These are phyloP conservation scores for Galerina sulciceps DNA, from an alignment of 768 basidiomycete genomes.

Conservation along the genomic window DNA sequence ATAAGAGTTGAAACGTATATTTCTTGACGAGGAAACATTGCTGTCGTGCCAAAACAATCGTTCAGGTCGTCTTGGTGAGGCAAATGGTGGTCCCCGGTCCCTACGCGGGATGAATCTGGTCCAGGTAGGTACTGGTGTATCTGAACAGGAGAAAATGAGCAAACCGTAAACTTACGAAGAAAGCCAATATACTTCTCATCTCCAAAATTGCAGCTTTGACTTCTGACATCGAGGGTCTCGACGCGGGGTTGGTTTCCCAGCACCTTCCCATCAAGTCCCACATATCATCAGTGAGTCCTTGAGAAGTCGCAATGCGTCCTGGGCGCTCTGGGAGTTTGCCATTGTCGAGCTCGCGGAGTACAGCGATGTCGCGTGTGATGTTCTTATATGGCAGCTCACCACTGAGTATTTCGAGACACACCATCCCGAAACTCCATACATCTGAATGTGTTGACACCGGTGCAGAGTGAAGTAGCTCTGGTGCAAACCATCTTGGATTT, in stretches of 20 bases:
- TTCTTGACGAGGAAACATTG: conserved; percentile 15
- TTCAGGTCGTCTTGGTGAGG: too few relatives aligned
- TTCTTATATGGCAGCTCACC: conserved; percentile 42
- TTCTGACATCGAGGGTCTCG: conserved; percentile 41
- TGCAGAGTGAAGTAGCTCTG: conserved; percentile 40
- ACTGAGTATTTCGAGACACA: conserved; percentile 51
- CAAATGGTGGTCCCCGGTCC: too few relatives aligned
- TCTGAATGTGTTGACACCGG: conserved; percentile 41
- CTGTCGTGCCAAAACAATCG: conserved; percentile 4
- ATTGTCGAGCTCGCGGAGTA: conserved; percentile 38
- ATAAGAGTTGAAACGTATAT: conserved; percentile 23
- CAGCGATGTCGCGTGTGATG: conserved; percentile 33
- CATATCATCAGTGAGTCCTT: conserved; percentile 40
- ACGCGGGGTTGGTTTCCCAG: conserved; percentile 43
- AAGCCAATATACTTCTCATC: conserved; percentile 10
- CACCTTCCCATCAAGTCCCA: conserved; percentile 49
- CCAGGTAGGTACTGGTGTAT: too few relatives aligned
- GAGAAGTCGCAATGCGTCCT: conserved; percentile 23
- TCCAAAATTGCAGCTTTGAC: conserved; percentile 31
- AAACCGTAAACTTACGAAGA: too few relatives aligned
- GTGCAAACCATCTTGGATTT: conserved; percentile 45
- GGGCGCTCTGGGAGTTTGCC: conserved; percentile 43
- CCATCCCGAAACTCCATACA: conserved; percentile 55
- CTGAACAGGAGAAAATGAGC: too few relatives aligned
- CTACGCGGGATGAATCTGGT: too few relatives aligned